Percentiles rank a stretch among this genome's conserved stretches.
phyloP scores from a whole-genome alignment of 202 grass and related monocot species.

The Setaria italica region DNA sequence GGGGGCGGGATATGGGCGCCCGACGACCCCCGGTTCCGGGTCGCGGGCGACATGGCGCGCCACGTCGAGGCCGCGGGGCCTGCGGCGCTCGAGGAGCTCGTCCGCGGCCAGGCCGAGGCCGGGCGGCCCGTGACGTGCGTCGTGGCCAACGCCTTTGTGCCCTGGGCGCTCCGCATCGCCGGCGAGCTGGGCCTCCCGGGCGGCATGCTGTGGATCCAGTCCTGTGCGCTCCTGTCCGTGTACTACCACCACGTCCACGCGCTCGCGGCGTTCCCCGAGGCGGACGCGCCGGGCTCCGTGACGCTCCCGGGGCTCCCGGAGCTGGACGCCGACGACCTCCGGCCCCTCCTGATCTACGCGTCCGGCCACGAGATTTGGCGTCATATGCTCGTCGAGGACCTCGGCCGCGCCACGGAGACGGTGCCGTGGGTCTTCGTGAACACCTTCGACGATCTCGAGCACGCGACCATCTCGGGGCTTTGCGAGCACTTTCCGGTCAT shows the following conservation, averaged over 20 bases:
- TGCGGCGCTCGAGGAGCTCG: constrained; percentile 47
- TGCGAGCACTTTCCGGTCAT: constrained; percentile 40
- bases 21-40: constrained; percentile 36
- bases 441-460: constrained; percentile 77
- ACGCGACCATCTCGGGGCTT: constrained; percentile 44
- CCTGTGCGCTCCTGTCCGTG: constrained; percentile 65
- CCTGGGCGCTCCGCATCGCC: constrained; percentile 67
- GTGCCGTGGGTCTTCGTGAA: constrained; percentile 66
- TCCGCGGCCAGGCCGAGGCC: constrained; percentile 42
- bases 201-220: constrained; percentile 82
- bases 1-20: constrained; percentile 32
- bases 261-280: constrained; percentile 56
- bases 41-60: constrained; percentile 36
- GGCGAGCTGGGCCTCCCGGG: constrained; percentile 55
- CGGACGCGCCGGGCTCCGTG: constrained; percentile 23
- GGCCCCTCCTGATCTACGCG: constrained; percentile 52
- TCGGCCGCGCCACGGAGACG: constrained; percentile 41
- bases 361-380: constrained; percentile 45
- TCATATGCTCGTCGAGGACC: constrained; percentile 54
- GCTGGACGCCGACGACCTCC: constrained; percentile 50
- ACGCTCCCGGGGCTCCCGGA: constrained; percentile 57
- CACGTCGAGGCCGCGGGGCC: constrained; percentile 48
- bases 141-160: constrained; percentile 70
- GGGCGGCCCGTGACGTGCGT: constrained; percentile 67
- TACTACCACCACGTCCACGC: constrained; percentile 76